Percentiles rank a stretch among this genome's conserved stretches.
phyloP scores from a whole-genome alignment of 2,329 filamentous ascomycete genomes.

The Fusarium annulatum region DNA sequence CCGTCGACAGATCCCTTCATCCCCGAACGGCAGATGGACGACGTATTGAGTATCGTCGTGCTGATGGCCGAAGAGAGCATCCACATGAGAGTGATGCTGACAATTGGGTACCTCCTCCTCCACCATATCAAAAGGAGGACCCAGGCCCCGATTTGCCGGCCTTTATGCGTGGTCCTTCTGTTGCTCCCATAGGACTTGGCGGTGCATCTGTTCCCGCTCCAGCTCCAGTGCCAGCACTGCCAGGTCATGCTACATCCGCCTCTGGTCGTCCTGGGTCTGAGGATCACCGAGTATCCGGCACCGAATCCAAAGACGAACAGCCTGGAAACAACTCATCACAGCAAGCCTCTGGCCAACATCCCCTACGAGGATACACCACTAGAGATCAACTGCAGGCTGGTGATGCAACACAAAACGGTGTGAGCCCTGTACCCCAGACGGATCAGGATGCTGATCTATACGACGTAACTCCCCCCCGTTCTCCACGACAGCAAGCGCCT shows the following conservation, averaged over 20 bases:
- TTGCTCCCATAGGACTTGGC: conserved; percentile 50
- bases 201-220: conserved; percentile 43
- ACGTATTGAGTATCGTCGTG: conserved; percentile 71
- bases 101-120: conserved; percentile 88
- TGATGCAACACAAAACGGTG: conserved; percentile 46
- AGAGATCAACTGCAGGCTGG: conserved; percentile 41
- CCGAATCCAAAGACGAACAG: conserved; percentile 17
- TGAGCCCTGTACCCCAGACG: conserved; percentile 46
- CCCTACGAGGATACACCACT: conserved; percentile 51
- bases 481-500: conserved; percentile 46
- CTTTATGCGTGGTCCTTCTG: conserved; percentile 63
- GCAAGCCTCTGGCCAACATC: conserved; percentile 47
- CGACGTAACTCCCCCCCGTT: conserved; percentile 59
- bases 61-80: conserved; percentile 76
- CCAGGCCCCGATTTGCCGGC: conserved; percentile 64
- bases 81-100: conserved; percentile 90
- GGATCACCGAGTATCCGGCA: background rate
- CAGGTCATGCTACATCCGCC: background rate
- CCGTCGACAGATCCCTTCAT: conserved; percentile 75
- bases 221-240: conserved; percentile 20
- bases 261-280: background rate
- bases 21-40: conserved; percentile 66
- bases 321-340: conserved; percentile 15
- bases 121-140: conserved; percentile 78
- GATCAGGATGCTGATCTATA: conserved; percentile 58